phyloP scores from a whole-genome alignment of 2,329 filamentous ascomycete genomes.

The Microcyclospora pomicola region DNA sequence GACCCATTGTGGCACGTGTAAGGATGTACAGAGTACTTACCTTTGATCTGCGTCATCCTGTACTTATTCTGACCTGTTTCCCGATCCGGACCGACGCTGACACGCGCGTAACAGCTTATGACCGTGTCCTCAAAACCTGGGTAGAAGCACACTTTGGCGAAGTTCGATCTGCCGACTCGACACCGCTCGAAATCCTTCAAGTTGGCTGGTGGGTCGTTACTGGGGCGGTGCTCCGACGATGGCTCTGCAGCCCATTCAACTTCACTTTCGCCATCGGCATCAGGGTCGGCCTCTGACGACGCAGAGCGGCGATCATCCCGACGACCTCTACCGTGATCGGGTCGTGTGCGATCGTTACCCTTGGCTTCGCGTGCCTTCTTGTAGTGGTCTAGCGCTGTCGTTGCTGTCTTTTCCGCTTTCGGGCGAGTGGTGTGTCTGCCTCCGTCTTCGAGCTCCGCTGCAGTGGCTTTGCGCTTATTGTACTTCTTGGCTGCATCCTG shows the following conservation, averaged over 20 bases:
- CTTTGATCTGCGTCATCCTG: conserved; percentile 77
- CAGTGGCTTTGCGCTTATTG: conserved; percentile 61
- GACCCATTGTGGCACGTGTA: conserved; percentile 5
- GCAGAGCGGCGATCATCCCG: conserved; percentile 31
- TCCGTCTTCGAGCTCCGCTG: conserved; percentile 66
- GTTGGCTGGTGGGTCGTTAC: conserved; percentile 53
- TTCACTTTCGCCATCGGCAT: conserved; percentile 62
- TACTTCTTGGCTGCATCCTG: conserved; percentile 44
- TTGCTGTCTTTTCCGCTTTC: conserved; percentile 32
- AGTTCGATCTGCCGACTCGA: conserved; percentile 70
- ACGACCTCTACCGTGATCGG: conserved; percentile 27
- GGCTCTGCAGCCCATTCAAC: conserved; percentile 57
- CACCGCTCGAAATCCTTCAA: conserved; percentile 74
- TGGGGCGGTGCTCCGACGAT: conserved; percentile 30
- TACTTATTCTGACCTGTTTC: conserved; percentile 61
- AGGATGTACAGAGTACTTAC: conserved; percentile 31
- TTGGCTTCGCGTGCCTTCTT: conserved; percentile 48
- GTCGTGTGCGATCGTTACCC: conserved; percentile 35
- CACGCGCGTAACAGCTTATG: conserved; percentile 69
- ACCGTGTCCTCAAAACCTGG: conserved; percentile 76
- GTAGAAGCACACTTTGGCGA: conserved; percentile 84
- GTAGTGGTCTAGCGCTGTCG: conserved; percentile 62
- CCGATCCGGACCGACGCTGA: conserved; percentile 67
- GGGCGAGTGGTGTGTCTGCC: conserved; percentile 46
- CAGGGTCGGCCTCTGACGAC: conserved; percentile 33